A percentile compares a stretch with the other conserved stretches of the same genome.
Conservation (phyloP, 352 stramenopile genomes). For the Phytophthora cactorum region DNA sequence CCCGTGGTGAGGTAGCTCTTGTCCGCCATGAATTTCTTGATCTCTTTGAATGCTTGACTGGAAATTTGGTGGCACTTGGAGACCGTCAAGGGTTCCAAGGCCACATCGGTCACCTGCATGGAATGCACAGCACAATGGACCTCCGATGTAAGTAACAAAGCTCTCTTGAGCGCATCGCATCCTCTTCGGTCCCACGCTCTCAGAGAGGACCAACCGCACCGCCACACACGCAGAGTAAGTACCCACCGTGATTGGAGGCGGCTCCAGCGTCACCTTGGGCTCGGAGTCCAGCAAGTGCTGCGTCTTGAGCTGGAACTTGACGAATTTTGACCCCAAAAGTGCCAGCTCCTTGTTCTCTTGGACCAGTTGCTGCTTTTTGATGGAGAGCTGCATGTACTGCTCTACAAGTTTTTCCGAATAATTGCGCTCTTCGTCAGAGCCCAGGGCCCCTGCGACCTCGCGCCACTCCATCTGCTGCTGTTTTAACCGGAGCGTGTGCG, state of each 20-base stretch:
- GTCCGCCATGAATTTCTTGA: constrained; percentile 49
- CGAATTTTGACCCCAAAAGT: constrained; percentile 44
- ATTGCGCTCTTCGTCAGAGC: constrained; percentile 10
- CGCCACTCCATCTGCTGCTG: constrained; percentile 29
- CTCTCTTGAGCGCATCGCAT: constrained; percentile 14
- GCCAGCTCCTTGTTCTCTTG: constrained; percentile 60
- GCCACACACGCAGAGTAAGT: no score
- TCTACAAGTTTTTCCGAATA: constrained; percentile 36
- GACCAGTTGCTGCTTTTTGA: constrained; percentile 55
- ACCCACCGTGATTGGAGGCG: constrained; percentile 24
- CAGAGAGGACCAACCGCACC: constrained; percentile 20
- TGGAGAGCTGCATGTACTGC: constrained; percentile 58
- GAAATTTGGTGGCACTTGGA: constrained; percentile 53
- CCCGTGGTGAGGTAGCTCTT: constrained; percentile 52
- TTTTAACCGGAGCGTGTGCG: constrained; percentile 26
- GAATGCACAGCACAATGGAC: not conserved
- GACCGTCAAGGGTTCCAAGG: constrained; percentile 37
- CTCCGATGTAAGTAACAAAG: constrained; percentile 14
- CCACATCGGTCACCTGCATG: constrained; percentile 19
- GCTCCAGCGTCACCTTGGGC: constrained; percentile 22
- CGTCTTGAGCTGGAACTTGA: constrained; percentile 50
- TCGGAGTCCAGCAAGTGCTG: constrained; percentile 44
- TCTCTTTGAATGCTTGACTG: constrained; percentile 44
- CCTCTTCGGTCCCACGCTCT: constrained; percentile 11
- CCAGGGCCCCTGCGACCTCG: constrained; percentile 17